Evolutionary conservation across 805 yeast species (phyloP), one percentile per base, ranked within the genome.

Genomic region (Candida vartiovaarae): DNA sequence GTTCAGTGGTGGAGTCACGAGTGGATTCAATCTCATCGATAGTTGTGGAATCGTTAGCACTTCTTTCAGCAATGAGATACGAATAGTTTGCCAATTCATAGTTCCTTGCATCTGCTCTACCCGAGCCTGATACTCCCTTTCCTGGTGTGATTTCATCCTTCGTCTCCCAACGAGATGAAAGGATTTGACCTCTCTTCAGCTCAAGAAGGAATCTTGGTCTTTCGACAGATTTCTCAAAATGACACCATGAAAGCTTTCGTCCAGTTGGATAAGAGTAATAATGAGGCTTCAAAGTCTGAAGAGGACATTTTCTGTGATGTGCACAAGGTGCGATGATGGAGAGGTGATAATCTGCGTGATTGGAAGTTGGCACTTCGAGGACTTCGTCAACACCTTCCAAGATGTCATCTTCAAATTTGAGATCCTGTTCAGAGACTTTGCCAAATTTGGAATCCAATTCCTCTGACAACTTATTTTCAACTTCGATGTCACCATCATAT

Each of bases 291-390:
- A 83, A 81, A 30, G 79, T 71, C 61, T 90, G 97, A 43, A 91
- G 65, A 0, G 98, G 97, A 56, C 97, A 90, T 51, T 70, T 74
- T 9, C 81, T 76, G 55, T 88, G 96, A 60, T 93, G 97, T 1
- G 91, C 64, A 58, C 97, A 93, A 3, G 99, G 99, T 0, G 96
- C 96, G 20, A 91, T 58, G 7, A 91, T 71, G 34, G 75, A 74
- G 40, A 89, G 56, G 50, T 82, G 81, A 56, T 74, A 71, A 15
- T 47, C 50, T 29, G 44, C 24, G 32, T 39, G n/a, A 40, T 46
- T 10, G 34, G 40, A 26, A 2, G 35, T 32, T 15, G 25, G 27
- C 11, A 28, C 15, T 15, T 39, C 41, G 5, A 52, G 54, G 6
- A 37, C 3, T 3, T 35, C 31, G 2, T 50, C 53, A n/a, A 32